Percentiles rank a stretch among this genome's conserved stretches.
Conservation (phyloP, 140 eudicot genomes). For the Senecio squalidus region DNA sequence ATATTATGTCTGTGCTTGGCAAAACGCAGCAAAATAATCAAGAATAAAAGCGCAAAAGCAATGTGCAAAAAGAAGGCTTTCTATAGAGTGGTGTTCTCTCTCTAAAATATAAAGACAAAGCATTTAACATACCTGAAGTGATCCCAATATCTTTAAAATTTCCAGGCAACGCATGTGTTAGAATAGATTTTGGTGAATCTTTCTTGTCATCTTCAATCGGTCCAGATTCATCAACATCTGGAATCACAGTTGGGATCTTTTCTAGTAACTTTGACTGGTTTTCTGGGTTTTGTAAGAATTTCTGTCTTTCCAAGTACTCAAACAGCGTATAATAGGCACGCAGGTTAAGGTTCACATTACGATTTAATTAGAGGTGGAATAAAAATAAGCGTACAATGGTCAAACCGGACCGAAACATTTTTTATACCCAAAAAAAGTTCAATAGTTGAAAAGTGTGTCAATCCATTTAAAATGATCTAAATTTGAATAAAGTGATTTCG, state of each 20-base stretch:
- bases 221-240: constrained; percentile 37
- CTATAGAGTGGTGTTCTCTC: no score
- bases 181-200: constrained; percentile 37
- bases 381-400: no score
- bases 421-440: no score
- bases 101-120: not conserved
- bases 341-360: constrained; percentile 44
- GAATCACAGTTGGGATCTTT: constrained; percentile 45
- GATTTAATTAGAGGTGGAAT: not conserved
- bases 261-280: constrained; percentile 49
- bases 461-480: no score
- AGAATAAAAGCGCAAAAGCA: no score
- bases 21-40: not conserved
- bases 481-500: not conserved
- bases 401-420: no score
- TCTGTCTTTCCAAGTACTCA: constrained; percentile 41
- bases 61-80: no score
- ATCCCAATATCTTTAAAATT: constrained; percentile 20
- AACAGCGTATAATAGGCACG: constrained; percentile 26
- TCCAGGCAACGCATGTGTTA: constrained; percentile 18
- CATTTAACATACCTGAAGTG: constrained; percentile 26
- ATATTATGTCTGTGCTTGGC: not conserved
- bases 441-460: no score
- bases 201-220: constrained; percentile 23
- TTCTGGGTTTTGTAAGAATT: constrained; percentile 32